A percentile compares a stretch with the other conserved stretches of the same genome.
phyloP scores from a whole-genome alignment of 2,329 filamentous ascomycete genomes.

The Lasiodiplodia hormozganensis region DNA sequence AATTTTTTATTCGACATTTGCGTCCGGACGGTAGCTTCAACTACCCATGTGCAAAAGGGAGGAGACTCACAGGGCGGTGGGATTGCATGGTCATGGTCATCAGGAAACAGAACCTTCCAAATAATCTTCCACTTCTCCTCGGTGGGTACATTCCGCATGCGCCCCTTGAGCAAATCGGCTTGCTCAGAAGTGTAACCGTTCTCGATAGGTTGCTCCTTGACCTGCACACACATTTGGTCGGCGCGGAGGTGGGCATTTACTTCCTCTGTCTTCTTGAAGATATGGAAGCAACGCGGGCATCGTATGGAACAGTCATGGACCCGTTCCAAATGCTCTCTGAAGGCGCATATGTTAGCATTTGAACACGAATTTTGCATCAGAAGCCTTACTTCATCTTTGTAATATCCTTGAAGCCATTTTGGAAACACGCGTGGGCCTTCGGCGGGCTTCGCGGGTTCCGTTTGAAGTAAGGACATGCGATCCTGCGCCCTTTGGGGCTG shows the following conservation, averaged over 20 bases:
- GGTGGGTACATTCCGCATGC: neutral
- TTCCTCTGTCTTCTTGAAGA: neutral
- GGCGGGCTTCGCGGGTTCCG: neutral
- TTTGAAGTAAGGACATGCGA: conserved; percentile 1
- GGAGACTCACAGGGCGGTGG: neutral
- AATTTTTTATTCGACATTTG: too few relatives aligned
- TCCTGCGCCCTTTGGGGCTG: neutral
- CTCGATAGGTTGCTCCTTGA: neutral
- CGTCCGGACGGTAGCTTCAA: too few relatives aligned
- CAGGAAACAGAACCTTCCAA: neutral
- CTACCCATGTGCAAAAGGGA: too few relatives aligned
- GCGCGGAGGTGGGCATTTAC: neutral
- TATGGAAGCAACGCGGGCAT: neutral
- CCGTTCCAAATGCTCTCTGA: conserved; percentile 3
- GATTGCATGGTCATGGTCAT: neutral
- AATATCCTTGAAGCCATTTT: neutral
- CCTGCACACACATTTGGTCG: neutral
- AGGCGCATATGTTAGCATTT: neutral
- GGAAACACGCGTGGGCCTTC: neutral
- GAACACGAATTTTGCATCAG: neutral
- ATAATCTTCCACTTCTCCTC: neutral
- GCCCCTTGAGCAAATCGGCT: neutral
- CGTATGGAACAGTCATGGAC: neutral
- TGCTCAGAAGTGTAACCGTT: neutral
- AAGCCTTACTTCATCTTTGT: conserved; percentile 12